Percentiles rank a stretch among this genome's conserved stretches.
phyloP scores from a whole-genome alignment of 768 basidiomycete species.

The Nevesoporus exiguus region DNA sequence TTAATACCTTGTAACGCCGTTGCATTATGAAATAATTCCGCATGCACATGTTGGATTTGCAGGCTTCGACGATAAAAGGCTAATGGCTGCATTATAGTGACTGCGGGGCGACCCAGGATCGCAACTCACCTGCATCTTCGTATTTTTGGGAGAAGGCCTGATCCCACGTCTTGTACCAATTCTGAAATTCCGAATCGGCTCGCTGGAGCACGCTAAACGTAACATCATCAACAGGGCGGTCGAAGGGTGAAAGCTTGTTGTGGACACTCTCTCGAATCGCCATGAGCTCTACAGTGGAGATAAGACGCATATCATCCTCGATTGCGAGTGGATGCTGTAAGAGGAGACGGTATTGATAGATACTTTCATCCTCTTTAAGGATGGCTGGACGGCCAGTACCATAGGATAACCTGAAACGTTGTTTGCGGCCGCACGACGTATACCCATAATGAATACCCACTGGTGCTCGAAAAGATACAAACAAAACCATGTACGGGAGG shows the following conservation, averaged over 20 bases:
- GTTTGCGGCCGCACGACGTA: neutral
- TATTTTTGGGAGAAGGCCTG: constrained; percentile 76
- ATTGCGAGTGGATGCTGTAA: constrained; percentile 86
- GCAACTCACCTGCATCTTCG: constrained; percentile 66
- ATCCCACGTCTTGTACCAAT: constrained; percentile 84
- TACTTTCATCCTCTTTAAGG: constrained; percentile 89
- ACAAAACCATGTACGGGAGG: constrained; percentile 89
- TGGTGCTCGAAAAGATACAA: constrained; percentile 93
- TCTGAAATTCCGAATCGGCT: constrained; percentile 74
- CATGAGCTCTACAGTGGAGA: constrained; percentile 93
- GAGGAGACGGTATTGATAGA: constrained; percentile 73
- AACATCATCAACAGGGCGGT: constrained; percentile 68
- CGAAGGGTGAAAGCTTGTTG: constrained; percentile 75
- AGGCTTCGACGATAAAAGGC: constrained; percentile 87
- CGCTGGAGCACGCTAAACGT: constrained; percentile 69
- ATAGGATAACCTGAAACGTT: constrained; percentile 75
- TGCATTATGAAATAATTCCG: constrained; percentile 84
- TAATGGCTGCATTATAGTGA: constrained; percentile 26
- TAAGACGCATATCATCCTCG: constrained; percentile 91
- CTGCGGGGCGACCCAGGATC: constrained; percentile 1
- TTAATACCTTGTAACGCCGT: constrained; percentile 79
- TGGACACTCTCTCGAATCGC: constrained; percentile 83
- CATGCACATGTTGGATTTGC: constrained; percentile 84
- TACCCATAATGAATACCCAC: constrained; percentile 42
- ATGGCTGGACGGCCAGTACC: constrained; percentile 93